phyloP scores from a whole-genome alignment of 768 basidiomycete genomes.

The Porpolomopsis calyptriformis region DNA sequence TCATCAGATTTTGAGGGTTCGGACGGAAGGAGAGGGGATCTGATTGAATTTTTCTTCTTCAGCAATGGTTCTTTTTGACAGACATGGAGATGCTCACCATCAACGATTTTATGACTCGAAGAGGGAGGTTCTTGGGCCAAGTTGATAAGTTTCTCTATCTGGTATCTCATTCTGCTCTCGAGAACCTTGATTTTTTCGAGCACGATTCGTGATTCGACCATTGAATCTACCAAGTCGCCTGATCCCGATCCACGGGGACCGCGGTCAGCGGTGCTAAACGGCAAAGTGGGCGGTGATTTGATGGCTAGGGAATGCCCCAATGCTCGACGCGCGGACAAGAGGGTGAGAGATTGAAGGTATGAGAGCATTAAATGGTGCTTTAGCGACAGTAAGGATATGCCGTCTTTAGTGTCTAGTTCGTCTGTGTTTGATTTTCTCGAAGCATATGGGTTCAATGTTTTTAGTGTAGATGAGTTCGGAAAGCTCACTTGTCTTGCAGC shows the following conservation, averaged over 20 bases:
- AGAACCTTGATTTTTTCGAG: constrained; percentile 83
- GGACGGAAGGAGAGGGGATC: constrained; percentile 91
- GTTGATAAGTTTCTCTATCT: constrained; percentile 87
- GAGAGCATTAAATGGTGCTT: constrained; percentile 79
- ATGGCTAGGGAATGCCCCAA: constrained; percentile 51
- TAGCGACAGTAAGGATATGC: constrained; percentile 83
- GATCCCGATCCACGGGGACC: constrained; percentile 41
- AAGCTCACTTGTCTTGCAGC: constrained; percentile 43
- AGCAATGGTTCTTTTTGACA: too few relatives aligned
- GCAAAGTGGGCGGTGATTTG: constrained; percentile 36
- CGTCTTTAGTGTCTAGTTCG: constrained; percentile 48
- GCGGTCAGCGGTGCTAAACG: constrained; percentile 47
- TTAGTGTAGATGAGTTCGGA: constrained; percentile 2
- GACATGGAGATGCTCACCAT: neutral
- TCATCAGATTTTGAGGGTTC: constrained; percentile 67
- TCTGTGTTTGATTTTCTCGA: constrained; percentile 14
- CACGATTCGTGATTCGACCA: constrained; percentile 70
- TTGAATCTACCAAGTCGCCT: constrained; percentile 70
- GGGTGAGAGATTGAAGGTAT: constrained; percentile 74
- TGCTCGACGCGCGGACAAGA: constrained; percentile 61
- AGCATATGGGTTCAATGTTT: constrained; percentile 4
- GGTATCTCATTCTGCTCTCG: constrained; percentile 84
- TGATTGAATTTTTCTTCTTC: too few relatives aligned
- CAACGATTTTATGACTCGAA: neutral
- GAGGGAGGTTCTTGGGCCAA: constrained; percentile 45